Evolutionary conservation across 805 yeast genomes (phyloP).

Genomic region (Yarrowia sp.): DNA sequence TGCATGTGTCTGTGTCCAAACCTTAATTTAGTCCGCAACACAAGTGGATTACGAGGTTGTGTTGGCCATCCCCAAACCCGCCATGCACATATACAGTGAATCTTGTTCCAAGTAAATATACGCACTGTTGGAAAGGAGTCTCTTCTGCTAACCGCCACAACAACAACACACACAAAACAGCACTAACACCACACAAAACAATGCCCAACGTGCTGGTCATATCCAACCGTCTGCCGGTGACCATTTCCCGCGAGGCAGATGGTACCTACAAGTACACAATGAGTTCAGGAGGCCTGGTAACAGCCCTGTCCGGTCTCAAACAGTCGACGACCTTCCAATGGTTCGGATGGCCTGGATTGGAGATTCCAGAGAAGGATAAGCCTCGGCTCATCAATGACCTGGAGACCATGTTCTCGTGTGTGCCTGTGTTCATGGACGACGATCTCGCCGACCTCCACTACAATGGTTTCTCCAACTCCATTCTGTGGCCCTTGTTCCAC

Average conservation of each 20-base stretch:
- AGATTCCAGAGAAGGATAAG: constrained; percentile 79
- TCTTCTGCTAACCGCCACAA: background rate
- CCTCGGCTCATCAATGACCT: constrained; percentile 72
- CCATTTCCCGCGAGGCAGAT: constrained; percentile 68
- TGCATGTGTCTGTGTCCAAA: background rate
- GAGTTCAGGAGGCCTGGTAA: constrained; percentile 98
- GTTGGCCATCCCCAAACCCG: constrained; percentile 14
- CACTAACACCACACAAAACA: background rate
- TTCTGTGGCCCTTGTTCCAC: constrained; percentile 97
- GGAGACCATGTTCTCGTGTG: constrained; percentile 79
- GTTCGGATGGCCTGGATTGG: constrained; percentile 98
- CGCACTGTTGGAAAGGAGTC: background rate
- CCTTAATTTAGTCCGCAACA: background rate
- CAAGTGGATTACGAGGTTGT: background rate
- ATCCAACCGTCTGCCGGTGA: constrained; percentile 94
- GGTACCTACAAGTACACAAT: constrained; percentile 81
- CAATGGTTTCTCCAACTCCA: constrained; percentile 93
- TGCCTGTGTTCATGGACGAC: constrained; percentile 87
- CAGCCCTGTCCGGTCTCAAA: constrained; percentile 91
- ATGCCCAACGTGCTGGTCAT: constrained; percentile 84
- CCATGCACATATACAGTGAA: constrained; percentile 16
- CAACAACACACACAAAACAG: background rate
- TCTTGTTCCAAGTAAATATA: constrained; percentile 8
- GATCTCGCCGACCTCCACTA: constrained; percentile 94
- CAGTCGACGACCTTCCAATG: constrained; percentile 86